Evolutionary conservation across 495 filamentous ascomycete genomes (phyloP).

Genomic region (Hypoxylon fuscum): DNA sequence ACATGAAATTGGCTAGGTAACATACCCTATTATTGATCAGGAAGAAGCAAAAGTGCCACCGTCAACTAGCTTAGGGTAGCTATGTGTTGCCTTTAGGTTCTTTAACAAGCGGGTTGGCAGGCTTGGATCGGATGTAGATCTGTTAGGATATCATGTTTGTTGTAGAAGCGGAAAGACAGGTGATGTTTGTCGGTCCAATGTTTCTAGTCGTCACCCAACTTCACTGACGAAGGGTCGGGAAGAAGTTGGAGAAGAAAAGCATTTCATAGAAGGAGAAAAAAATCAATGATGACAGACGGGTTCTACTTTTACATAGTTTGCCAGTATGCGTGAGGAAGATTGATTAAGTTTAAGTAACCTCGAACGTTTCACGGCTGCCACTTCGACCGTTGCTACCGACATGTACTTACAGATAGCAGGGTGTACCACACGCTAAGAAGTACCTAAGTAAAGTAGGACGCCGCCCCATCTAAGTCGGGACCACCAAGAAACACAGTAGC

Average conservation of each 20-base stretch:
- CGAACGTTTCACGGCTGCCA: conserved; percentile 31
- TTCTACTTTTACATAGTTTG: conserved; percentile 40
- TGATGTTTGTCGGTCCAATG: background rate
- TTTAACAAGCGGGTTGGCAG: conserved; percentile 6
- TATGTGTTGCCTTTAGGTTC: conserved; percentile 5
- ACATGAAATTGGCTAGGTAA: conserved; percentile 19
- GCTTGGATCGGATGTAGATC: background rate
- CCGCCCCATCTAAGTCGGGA: conserved; percentile 26
- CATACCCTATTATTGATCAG: conserved; percentile 31
- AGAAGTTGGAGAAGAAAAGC: conserved; percentile 21
- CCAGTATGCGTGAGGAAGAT: conserved; percentile 18
- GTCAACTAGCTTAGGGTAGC: background rate
- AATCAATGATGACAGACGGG: background rate
- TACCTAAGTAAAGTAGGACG: conserved; percentile 4
- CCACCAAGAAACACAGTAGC: conserved; percentile 8
- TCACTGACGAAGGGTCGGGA: conserved; percentile 3
- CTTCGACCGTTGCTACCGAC: conserved; percentile 8
- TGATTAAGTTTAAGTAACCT: conserved; percentile 17
- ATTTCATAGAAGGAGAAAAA: conserved; percentile 1
- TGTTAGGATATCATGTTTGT: conserved; percentile 19
- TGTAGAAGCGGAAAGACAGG: background rate
- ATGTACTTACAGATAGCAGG: background rate
- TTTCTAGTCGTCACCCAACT: background rate
- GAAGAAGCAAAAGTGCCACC: conserved; percentile 26
- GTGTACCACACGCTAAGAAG: background rate